Percentiles rank a stretch among this genome's conserved stretches.
These are phyloP conservation scores for Yamadazyma friedrichii DNA, from an alignment of 1,139 yeast genomes.

Conservation along the genomic window DNA sequence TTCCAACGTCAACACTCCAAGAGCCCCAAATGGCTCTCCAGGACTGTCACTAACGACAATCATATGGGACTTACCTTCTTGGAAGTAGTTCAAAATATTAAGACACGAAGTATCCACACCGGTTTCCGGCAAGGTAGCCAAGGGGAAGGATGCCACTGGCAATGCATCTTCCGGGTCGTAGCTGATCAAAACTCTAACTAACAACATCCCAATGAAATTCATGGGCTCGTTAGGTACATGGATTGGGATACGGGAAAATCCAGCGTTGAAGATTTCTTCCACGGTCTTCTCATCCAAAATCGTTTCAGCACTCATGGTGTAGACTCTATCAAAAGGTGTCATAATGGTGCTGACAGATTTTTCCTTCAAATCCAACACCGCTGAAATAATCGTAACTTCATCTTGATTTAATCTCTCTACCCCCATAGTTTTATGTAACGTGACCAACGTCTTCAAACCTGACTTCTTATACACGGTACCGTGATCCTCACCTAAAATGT, in stretches of 20 bases:
- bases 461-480: conserved; percentile 93
- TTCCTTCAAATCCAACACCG: conserved; percentile 91
- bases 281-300: conserved; percentile 82
- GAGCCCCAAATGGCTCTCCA: conserved; percentile 83
- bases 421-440: conserved; percentile 92
- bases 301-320: conserved; percentile 82
- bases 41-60: conserved; percentile 86
- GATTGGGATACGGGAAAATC: conserved; percentile 95
- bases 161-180: conserved; percentile 96
- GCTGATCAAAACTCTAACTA: conserved; percentile 87
- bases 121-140: conserved; percentile 95
- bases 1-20: conserved; percentile 90
- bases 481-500: conserved; percentile 89
- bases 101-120: conserved; percentile 88
- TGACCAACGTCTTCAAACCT: conserved; percentile 89
- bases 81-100: conserved; percentile 91
- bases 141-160: conserved; percentile 90
- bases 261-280: conserved; percentile 89
- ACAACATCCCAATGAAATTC: conserved; percentile 92
- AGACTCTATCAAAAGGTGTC: conserved; percentile 94
- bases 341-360: conserved; percentile 82
- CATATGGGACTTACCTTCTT: conserved; percentile 98
- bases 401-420: conserved; percentile 90
- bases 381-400: conserved; percentile 93
- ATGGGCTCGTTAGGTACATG: conserved; percentile 86